Percentiles rank a stretch among this genome's conserved stretches.
Evolutionary conservation across 768 basidiomycete genomes (phyloP).

Genomic region (Mycena floridula): DNA sequence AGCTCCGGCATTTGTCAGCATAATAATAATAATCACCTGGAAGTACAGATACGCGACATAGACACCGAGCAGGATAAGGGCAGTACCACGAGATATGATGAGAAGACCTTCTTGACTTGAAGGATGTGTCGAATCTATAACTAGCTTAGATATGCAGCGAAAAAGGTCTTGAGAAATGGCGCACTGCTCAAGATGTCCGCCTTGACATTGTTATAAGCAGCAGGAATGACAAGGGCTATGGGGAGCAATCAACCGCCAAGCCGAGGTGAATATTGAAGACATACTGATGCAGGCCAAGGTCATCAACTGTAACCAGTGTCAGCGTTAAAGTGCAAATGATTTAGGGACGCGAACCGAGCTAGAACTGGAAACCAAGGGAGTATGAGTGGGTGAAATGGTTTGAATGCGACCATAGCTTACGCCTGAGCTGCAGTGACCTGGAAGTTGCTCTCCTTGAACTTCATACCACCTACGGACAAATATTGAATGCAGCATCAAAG

Average conservation of each 20-base stretch:
- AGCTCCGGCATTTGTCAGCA: neutral
- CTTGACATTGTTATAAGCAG: constrained; percentile 65
- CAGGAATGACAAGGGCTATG: constrained; percentile 79
- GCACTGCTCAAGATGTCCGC: neutral
- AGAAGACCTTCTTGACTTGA: constrained; percentile 50
- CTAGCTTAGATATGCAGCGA: constrained; percentile 12
- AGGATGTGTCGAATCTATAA: no score
- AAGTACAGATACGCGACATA: constrained; percentile 74
- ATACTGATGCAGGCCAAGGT: constrained; percentile 80
- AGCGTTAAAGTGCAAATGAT: constrained; percentile 4
- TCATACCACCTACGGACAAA: constrained; percentile 50
- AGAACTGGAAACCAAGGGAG: constrained; percentile 27
- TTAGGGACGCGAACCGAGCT: constrained; percentile 26
- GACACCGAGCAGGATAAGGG: constrained; percentile 64
- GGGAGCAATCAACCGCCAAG: no score
- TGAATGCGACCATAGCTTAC: constrained; percentile 31
- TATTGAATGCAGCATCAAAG: neutral
- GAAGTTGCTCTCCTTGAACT: constrained; percentile 64
- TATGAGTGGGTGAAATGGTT: neutral
- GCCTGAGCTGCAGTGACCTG: constrained; percentile 84
- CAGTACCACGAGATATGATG: constrained; percentile 75
- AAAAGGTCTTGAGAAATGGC: no score
- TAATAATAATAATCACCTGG: constrained; percentile 39
- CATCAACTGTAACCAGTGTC: constrained; percentile 50
- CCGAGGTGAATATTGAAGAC: no score